phyloP scores from a whole-genome alignment of 2,329 filamentous ascomycete genomes.

The Achaetomium macrosporum region DNA sequence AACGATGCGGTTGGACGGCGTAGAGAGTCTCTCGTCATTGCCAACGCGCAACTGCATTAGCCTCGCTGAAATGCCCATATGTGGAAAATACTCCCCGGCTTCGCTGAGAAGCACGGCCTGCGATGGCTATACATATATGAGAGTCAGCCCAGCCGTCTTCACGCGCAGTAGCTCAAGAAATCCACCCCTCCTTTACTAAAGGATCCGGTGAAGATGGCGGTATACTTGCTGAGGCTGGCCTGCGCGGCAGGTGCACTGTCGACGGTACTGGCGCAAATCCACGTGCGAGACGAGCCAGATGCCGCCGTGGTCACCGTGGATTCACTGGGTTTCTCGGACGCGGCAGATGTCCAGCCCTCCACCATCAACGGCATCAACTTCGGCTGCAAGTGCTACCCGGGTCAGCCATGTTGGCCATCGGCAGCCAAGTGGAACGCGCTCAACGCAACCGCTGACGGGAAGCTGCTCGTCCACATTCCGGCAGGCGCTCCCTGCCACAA shows the following conservation, averaged over 20 bases:
- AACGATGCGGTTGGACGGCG: not conserved
- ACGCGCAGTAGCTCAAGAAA: not conserved
- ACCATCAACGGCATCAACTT: conserved; percentile 15
- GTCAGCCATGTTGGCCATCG: conserved; percentile 24
- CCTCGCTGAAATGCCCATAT: conserved; percentile 9
- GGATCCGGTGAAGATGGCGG: not conserved
- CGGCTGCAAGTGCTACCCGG: conserved; percentile 26
- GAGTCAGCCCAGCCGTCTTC: not conserved
- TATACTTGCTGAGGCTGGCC: not conserved
- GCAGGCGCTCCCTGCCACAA: conserved; percentile 31
- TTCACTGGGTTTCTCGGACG: conserved; percentile 18
- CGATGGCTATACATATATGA: not conserved
- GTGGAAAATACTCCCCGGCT: not conserved
- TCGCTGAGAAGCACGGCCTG: not conserved
- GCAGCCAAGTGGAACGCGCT: conserved; percentile 23
- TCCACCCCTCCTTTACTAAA: not conserved
- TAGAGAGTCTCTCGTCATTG: not conserved
- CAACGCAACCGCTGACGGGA: conserved; percentile 33
- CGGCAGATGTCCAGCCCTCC: not conserved
- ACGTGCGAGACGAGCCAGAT: not conserved
- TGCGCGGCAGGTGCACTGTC: not conserved
- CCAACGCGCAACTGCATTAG: conserved; percentile 12
- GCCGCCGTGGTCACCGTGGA: not conserved
- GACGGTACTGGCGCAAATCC: conserved; percentile 1
- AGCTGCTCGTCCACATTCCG: conserved; percentile 29